Base-by-base conservation (phyloP, 2,329 filamentous ascomycete species). In the Coniochaeta prunicola region DNA sequence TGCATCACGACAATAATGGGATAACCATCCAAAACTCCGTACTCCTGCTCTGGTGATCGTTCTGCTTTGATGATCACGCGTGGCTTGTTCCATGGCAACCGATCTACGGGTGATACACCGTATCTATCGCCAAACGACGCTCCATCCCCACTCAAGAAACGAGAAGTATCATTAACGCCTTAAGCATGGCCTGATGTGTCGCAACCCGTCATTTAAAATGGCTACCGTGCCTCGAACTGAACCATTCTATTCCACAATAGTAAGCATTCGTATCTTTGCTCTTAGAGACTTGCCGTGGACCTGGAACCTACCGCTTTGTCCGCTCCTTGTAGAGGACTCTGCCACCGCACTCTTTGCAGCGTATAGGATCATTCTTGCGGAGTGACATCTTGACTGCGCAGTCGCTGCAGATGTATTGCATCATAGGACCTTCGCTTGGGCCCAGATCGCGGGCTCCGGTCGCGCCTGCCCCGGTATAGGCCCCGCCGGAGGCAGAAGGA, bases 241-340 rank as follows among this genome's bases (percentile, higher is more conserved):
- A 97, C 92, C 92, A 97, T 97, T 70, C 93, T 96, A 66, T 50
- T 50, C 6, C 55, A 45, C 15, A 19, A 58, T n/a, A 24, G 59
- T 71, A 58, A 70, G 66, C 61, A 60, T 58, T 59, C 33, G n/a
- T 12, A 55, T 45, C 17, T 33, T 34, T 15, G 4, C 9, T 55
- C 57, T 12, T 1, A 4, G 3, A 10, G 57, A 4, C 36, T 10
- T 28, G 21, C 8, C 17, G n/a, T 38, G 19, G 55, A 28, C 7
- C 48, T 26, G 17, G 57, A 60, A 77, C 88, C 75, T 73, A 97
- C 94, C 94, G 86, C 82, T 96, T 97, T 50, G 94, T 99, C 71
- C 94, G 80, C 84, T 97, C 91, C 84, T 99, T 99, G 77, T 97
- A 97, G 65, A 99, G 77, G 62, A 99, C 92, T 64, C 94, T 87